A percentile compares a stretch with the other conserved stretches of the same genome.
These are phyloP conservation scores for Grosmannia serpens DNA, from an alignment of 2,329 filamentous ascomycete genomes.

Conservation along the genomic window DNA sequence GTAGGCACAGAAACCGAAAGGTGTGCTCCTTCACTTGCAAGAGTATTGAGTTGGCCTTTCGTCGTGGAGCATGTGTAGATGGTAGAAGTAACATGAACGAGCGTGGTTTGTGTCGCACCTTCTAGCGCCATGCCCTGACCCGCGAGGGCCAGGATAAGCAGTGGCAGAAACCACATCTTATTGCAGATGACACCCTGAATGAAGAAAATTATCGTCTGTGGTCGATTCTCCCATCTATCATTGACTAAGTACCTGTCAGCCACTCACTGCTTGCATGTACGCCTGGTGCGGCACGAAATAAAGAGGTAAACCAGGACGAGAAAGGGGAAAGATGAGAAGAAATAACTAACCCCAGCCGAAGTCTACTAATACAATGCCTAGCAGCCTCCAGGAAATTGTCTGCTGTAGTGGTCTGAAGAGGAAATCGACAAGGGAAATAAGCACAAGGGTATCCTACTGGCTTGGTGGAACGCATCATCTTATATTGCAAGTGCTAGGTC, in stretches of 20 bases:
- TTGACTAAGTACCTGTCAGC: not conserved
- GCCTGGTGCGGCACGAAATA: not conserved
- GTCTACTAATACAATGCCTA: not conserved
- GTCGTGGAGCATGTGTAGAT: not conserved
- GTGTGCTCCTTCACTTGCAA: not conserved
- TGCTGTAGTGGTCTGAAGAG: not conserved
- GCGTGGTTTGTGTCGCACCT: not conserved
- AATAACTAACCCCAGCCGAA: not conserved
- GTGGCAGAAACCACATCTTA: not conserved
- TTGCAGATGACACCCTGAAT: not conserved
- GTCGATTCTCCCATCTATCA: not conserved
- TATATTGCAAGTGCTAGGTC: not conserved
- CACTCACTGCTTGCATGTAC: not conserved
- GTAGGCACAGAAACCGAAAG: not conserved
- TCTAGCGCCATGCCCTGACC: not conserved
- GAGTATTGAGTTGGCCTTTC: not conserved
- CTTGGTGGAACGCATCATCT: not conserved
- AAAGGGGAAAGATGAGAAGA: not conserved
- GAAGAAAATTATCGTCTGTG: not conserved
- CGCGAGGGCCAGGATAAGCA: not conserved
- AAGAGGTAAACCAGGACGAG: not conserved
- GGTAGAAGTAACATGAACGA: not conserved
- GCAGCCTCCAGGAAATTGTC: not conserved
- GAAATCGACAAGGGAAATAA: not conserved
- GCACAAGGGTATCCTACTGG: not conserved